Conservation (phyloP, 495 filamentous ascomycete species). For the Mytilinidion resinicola region DNA sequence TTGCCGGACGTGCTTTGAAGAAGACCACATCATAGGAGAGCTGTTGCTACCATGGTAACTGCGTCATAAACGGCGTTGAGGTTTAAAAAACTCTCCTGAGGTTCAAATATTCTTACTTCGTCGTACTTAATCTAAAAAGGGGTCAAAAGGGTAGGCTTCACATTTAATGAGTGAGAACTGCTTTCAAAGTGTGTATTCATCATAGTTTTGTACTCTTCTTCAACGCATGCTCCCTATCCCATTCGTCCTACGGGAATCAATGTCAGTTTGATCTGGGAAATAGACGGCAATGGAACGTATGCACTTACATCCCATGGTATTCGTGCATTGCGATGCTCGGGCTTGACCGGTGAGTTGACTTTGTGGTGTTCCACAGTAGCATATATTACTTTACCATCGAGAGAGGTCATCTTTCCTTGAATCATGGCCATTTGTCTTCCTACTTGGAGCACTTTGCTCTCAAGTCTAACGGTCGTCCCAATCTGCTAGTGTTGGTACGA, state of each 20-base stretch:
- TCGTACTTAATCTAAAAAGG: not conserved
- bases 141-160: not conserved
- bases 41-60: too few relatives aligned
- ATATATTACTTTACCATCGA: slow-evolving; percentile 38
- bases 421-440: slow-evolving; percentile 44
- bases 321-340: slow-evolving; percentile 31
- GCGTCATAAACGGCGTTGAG: not conserved
- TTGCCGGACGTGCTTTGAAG: slow-evolving; percentile 48
- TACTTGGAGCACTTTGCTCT: slow-evolving; percentile 33
- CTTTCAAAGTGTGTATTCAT: not conserved
- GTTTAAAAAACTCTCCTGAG: too few relatives aligned
- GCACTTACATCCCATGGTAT: slow-evolving; percentile 31
- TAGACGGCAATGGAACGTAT: slow-evolving; percentile 14
- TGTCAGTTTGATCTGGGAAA: not conserved
- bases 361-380: slow-evolving; percentile 44
- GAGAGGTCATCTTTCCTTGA: slow-evolving; percentile 36
- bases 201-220: not conserved
- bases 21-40: not conserved
- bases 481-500: not conserved
- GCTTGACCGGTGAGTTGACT: slow-evolving; percentile 36
- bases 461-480: slow-evolving; percentile 35
- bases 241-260: not conserved
- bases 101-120: not conserved
- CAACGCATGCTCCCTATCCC: not conserved
- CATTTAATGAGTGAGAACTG: too few relatives aligned